Conservation (phyloP, 1,284 basidiomycete species). For the Chiua sp. region DNA sequence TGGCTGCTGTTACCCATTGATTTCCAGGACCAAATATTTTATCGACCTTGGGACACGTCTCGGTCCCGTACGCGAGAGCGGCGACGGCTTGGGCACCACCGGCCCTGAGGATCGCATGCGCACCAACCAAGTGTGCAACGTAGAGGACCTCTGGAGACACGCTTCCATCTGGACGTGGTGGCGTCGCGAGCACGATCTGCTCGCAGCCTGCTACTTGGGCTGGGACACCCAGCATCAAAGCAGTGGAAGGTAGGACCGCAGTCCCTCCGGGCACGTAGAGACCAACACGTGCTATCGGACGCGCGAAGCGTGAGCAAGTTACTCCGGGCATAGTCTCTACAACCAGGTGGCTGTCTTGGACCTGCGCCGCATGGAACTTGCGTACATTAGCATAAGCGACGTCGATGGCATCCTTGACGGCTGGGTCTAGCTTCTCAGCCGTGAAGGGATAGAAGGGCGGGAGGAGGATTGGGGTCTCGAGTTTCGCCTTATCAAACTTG, state of each 20-base stretch:
- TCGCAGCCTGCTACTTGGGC: constrained; percentile 97
- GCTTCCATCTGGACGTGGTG: constrained; percentile 89
- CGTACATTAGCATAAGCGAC: constrained; percentile 92
- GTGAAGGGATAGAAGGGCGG: constrained; percentile 75
- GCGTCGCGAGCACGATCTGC: constrained; percentile 94
- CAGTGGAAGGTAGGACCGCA: constrained; percentile 95
- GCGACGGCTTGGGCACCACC: constrained; percentile 99
- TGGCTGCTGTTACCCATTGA: constrained; percentile 99
- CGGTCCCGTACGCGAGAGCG: constrained; percentile 96
- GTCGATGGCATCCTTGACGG: constrained; percentile 87
- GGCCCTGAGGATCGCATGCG: constrained; percentile 88
- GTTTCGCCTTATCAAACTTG: constrained; percentile 88
- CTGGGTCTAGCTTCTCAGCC: constrained; percentile 59
- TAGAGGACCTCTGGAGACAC: constrained; percentile 97
- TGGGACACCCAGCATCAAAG: constrained; percentile 97
- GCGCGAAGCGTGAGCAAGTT: constrained; percentile 91
- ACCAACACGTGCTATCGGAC: constrained; percentile 94
- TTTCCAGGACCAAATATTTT: constrained; percentile 99
- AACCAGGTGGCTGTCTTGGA: constrained; percentile 70
- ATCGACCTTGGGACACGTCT: constrained; percentile 98
- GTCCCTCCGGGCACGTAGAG: constrained; percentile 99
- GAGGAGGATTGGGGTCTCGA: constrained; percentile 65
- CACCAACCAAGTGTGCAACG: constrained; percentile 88
- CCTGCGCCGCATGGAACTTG: constrained; percentile 90
- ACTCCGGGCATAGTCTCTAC: constrained; percentile 99